These are phyloP conservation scores for Rhododendron vialii DNA, from an alignment of 148 eudicot species.

Conservation along the genomic window DNA sequence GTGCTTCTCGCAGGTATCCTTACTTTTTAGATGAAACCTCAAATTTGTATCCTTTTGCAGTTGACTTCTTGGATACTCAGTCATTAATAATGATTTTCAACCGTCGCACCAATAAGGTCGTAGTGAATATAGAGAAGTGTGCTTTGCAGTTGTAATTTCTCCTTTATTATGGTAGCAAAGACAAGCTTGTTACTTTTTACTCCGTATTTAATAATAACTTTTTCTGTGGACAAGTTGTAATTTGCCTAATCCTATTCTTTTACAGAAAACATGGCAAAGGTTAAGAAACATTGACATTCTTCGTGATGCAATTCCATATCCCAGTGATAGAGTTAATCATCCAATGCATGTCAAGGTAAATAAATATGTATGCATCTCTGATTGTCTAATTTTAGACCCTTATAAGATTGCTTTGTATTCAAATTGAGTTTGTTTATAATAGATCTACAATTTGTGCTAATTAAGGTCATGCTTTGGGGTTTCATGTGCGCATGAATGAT, in stretches of 20 bases:
- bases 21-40: neutral
- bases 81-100: neutral
- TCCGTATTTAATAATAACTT: neutral
- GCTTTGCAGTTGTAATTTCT: neutral
- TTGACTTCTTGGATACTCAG: neutral
- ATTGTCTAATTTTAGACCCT: neutral
- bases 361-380: neutral
- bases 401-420: neutral
- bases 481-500: neutral
- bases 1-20: constrained; percentile 77
- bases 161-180: neutral
- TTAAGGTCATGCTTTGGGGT: neutral
- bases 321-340: constrained; percentile 54
- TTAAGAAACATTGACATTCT: constrained; percentile 56
- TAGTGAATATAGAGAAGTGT: neutral
- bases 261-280: constrained; percentile 91
- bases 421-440: neutral
- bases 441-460: neutral
- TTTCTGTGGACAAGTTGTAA: neutral
- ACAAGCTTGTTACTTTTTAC: neutral
- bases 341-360: constrained; percentile 95
- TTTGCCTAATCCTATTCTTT: neutral
- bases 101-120: neutral
- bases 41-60: neutral
- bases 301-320: constrained; percentile 79